These are phyloP conservation scores for Diaporthe aspalathi DNA, from an alignment of 2,329 filamentous ascomycete species.

Conservation along the genomic window DNA sequence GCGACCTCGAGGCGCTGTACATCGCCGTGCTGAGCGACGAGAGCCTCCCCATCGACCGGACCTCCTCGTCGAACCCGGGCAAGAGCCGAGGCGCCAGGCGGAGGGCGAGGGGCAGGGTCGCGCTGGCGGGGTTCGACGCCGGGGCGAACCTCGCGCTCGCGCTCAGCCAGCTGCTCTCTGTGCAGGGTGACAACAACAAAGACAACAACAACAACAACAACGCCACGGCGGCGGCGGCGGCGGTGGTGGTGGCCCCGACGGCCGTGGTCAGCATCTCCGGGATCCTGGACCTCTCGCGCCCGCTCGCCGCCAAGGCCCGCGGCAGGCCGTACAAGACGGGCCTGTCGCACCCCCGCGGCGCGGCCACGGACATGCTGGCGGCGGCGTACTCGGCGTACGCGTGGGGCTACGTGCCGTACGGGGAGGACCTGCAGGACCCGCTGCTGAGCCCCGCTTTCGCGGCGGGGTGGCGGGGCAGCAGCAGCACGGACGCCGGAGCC, in stretches of 20 bases:
- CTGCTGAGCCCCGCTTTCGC: slow-evolving; percentile 54
- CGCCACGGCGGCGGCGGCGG: background rate
- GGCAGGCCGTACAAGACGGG: slow-evolving; percentile 52
- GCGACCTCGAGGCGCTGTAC: slow-evolving; percentile 59
- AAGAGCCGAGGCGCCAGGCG: background rate
- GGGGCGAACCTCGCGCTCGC: slow-evolving; percentile 61
- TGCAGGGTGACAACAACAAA: slow-evolving; percentile 41
- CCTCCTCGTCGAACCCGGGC: background rate
- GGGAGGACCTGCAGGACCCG: slow-evolving; percentile 50
- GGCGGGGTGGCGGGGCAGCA: slow-evolving; percentile 38
- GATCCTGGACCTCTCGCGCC: slow-evolving; percentile 53
- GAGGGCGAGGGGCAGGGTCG: slow-evolving; percentile 47
- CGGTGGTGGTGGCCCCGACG: slow-evolving; percentile 32
- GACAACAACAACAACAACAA: background rate
- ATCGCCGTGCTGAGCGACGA: slow-evolving; percentile 55
- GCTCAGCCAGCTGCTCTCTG: slow-evolving; percentile 52
- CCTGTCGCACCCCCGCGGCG: slow-evolving; percentile 46
- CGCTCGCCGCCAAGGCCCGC: slow-evolving; percentile 45
- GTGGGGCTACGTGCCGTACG: slow-evolving; percentile 55
- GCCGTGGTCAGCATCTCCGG: slow-evolving; percentile 59
- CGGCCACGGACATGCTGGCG: slow-evolving; percentile 45
- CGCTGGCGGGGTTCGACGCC: slow-evolving; percentile 61
- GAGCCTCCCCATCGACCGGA: slow-evolving; percentile 57
- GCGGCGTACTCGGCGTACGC: slow-evolving; percentile 49
- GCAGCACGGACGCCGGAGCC: too few species aligned